phyloP scores from a whole-genome alignment of 2,329 filamentous ascomycete species.

The Ophiostoma quercus region DNA sequence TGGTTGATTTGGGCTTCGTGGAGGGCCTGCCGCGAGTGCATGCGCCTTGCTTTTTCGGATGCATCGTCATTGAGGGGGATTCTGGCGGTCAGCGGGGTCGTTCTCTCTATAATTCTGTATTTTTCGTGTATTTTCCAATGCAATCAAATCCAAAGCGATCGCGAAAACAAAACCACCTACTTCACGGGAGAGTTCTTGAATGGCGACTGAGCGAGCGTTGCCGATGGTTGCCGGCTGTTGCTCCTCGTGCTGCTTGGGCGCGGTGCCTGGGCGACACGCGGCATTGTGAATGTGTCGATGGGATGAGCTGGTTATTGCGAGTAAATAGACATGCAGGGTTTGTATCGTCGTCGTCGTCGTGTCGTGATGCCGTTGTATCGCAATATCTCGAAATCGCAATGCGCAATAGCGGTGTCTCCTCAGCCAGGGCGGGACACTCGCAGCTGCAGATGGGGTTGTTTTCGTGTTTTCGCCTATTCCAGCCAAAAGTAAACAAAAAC shows the following conservation, averaged over 20 bases:
- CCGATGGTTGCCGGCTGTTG: constrained; percentile 43
- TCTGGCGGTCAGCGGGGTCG: constrained; percentile 41
- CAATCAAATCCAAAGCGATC: not conserved
- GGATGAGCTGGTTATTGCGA: not conserved
- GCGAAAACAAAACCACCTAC: constrained; percentile 36
- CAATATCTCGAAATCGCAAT: not conserved
- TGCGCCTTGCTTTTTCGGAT: constrained; percentile 80
- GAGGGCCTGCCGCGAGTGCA: constrained; percentile 80
- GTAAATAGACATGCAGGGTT: not conserved
- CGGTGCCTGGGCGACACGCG: constrained; percentile 53
- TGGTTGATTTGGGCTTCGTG: constrained; percentile 91
- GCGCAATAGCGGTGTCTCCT: not conserved
- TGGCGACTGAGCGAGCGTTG: constrained; percentile 45
- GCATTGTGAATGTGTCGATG: constrained; percentile 39
- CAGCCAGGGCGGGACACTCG: constrained; percentile 10
- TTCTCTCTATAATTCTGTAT: not conserved
- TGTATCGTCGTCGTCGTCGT: not conserved
- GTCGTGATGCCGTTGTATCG: constrained; percentile 4
- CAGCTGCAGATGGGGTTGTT: constrained; percentile 7
- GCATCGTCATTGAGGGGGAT: constrained; percentile 96
- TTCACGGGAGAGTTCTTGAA: constrained; percentile 56
- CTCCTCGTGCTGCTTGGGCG: constrained; percentile 40
- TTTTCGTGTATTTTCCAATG: not conserved
- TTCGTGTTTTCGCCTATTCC: constrained; percentile 21
- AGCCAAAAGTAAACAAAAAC: constrained; percentile 31